Base-by-base conservation (phyloP, 129 eudicot genomes). In the Artemisia tridentata region DNA sequence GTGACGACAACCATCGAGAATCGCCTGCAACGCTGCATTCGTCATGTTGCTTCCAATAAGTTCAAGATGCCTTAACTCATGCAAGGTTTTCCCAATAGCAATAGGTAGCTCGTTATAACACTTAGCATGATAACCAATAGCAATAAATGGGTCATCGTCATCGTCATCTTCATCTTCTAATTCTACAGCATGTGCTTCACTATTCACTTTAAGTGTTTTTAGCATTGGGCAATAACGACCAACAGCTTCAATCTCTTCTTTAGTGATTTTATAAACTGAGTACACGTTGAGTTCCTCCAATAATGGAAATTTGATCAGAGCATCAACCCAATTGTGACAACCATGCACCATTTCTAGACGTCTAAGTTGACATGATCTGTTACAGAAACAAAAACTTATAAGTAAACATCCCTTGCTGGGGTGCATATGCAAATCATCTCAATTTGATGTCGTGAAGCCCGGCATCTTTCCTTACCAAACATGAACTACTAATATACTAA, bases 171-270 rank as follows among this genome's bases (percentile, higher is more conserved):
- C 34, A 29, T 29, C 34, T 29, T 29, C 34, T 29, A 29, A 29
- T 2, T 0, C 0, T 34, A 7, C 43, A 5, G 43, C 45, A 38
- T 9, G 1, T 38, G 1, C 10, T 7, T 7, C 45, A 38, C 10
- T 38, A 7, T 38, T 38, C 45, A 11, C 19, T 13, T 4, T 51
- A 15, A 51, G 13, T 51, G 4, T 51, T 51, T 51, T 51, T 51
- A 51, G 56, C 56, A 51, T 13, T 2, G 56, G 56, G 56, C 56
- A 51, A 51, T 51, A 51, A 51, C 56, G 56, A 16, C 56, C 56
- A 15, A 16, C 56, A 51, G 18, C 56, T 51, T 51, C 56, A 51
- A 51, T 16, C 6, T 15, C 56, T 51, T 3, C 19, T 51, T 51
- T 51, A 16, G 56, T 3, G 19, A 51, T 13, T 51, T 3, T 14